Evolutionary conservation across 306 rosid species (phyloP), one percentile per base, ranked within the genome.

Genomic region (Fragaria ananassa): DNA sequence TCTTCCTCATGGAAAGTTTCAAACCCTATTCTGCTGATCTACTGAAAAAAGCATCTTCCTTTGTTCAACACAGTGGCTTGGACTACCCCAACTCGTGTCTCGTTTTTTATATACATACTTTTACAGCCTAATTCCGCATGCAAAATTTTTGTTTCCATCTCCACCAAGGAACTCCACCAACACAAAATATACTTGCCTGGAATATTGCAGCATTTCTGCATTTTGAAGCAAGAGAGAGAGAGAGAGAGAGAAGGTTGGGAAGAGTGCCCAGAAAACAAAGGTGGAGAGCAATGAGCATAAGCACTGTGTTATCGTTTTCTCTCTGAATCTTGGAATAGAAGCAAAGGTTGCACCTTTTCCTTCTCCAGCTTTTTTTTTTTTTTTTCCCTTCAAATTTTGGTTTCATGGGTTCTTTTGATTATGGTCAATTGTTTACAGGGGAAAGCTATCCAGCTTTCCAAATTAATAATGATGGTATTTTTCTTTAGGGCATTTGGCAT

Each of bases 391-490:
- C 62, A 47, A 4, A 1, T 27, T 53, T 35, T 39, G 7, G 21
- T 21, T 68, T 19, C 10, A 63, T 17, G 66, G 51, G 25, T 50
- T 42, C 31, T 37, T 68, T 80, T 79, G 29, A 56, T 74, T 35
- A 46, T 74, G 50, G 76, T 47, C 64, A 69, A 31, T 35, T 51
- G 67, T 50, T 49, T 50, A 39, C 29, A 49, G 63, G 76, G 39
- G 35, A 70, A 80, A 80, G 76, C 60, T 50, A 6, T 15, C 4
- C 42, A 12, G 42, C 83, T 80, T 75, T 80, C 11, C 14, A 50
- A 25, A 27, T 80, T 70, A n/a, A 53, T 50, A 69, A 69, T 57
- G 23, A 17, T 41, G 29, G 1, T 35, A 0, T 14, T 23, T 13
- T 23, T 46, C 29, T 17, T 2, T 12, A 25, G 6, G 69, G 27